A percentile compares a stretch with the other conserved stretches of the same genome.
These are phyloP conservation scores for Podospora pseudocomata DNA, from an alignment of 495 filamentous ascomycete genomes.

Conservation along the genomic window DNA sequence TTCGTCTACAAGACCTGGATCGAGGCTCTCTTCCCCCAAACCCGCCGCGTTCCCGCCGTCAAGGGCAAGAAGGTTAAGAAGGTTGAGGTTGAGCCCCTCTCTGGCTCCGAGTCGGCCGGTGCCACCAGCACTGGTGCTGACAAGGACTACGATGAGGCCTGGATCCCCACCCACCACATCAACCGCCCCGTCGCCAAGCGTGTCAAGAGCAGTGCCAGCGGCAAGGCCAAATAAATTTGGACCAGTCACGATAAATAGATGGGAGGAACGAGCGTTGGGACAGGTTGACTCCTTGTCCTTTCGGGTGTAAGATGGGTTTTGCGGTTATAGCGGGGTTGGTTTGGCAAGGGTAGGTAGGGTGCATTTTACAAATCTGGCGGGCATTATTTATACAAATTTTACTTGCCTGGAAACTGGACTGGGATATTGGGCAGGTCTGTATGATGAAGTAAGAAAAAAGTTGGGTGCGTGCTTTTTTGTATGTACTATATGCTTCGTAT, in stretches of 20 bases:
- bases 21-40: slow-evolving; percentile 92
- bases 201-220: slow-evolving; percentile 66
- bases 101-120: slow-evolving; percentile 68
- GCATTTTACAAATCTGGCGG: not conserved
- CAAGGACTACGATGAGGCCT: slow-evolving; percentile 88
- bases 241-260: not conserved
- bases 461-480: not conserved
- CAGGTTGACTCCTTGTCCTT: not conserved
- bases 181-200: slow-evolving; percentile 78
- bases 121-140: slow-evolving; percentile 54
- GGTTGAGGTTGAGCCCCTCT: slow-evolving; percentile 52
- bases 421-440: not conserved
- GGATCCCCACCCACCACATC: slow-evolving; percentile 91
- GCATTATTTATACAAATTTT: not conserved
- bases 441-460: not conserved
- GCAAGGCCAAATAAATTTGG: slow-evolving; percentile 49
- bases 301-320: not conserved
- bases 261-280: not conserved
- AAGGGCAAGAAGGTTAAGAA: slow-evolving; percentile 59
- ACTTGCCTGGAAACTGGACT: not conserved
- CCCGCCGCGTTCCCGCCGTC: slow-evolving; percentile 60
- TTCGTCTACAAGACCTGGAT: slow-evolving; percentile 99
- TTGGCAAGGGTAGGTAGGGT: not conserved
- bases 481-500: not conserved
- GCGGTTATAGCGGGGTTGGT: slow-evolving; percentile 1